Evolutionary conservation across 495 filamentous ascomycete species (phyloP), one percentile per base, ranked within the genome.

Genomic region (Aspergillus leporis): DNA sequence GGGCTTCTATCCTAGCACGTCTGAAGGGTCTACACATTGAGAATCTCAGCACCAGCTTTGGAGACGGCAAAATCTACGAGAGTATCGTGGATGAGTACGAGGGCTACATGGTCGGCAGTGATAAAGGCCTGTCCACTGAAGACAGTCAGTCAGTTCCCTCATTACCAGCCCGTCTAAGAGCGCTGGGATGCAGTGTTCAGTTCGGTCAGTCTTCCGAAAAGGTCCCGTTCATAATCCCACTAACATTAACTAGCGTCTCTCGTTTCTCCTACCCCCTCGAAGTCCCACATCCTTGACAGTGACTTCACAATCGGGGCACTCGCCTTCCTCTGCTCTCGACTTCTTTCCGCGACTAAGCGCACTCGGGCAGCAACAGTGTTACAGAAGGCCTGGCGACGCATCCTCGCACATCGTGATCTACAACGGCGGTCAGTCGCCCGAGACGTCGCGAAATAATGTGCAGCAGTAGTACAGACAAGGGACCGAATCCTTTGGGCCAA

Each of bases 1-100:
- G 87, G 87, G 82, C 84, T 4, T 63, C 67, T 23, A 67, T 69
- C 47, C 73, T 87, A 31, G 82, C 78, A 13, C 64, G 66, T 18
- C 61, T 78, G n/a, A 73, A 80, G 51, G 76, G 75, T 10, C 57
- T 85, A 18, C 62, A 64, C 1, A 69, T 88, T 31, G 59, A 70
- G 30, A 87, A 88, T 45, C 69, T 88, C 60, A 87, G 80, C 8
- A 86, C 83, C 12, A 78, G 79, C 47, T 87, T 90, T 66, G 75
- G 83, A 10, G 77, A 87, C 62, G 81, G 81, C 36, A 72, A 64
- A 43, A 73, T 84, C 40, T 85, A 87, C 59, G 77, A 73, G 53
- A 74, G 74, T 41, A 87, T 89, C 48, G 75, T 88, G 10, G 75
- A 83, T 25, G 83, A 85, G 52, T 89, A 88, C 62, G 74, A 79